Base-by-base conservation (phyloP, 768 basidiomycete genomes). In the Kwoniella heveanensis region DNA sequence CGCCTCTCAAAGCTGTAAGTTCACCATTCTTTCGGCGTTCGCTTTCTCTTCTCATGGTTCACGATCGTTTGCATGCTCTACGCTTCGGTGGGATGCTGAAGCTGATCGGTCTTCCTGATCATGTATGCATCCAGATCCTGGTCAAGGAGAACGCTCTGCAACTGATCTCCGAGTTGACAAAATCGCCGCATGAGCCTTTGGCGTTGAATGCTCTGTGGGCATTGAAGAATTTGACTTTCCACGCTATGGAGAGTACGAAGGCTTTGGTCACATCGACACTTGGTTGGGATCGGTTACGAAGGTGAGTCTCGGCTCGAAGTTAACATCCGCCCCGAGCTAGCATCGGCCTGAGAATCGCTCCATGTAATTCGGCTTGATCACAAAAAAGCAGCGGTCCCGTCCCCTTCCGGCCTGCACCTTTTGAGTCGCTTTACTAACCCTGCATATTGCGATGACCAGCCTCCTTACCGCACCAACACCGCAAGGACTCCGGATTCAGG, bases 141-240 rank as follows among this genome's bases (percentile, higher is more conserved):
- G 10, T 50, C 49, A 10, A 24, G 49, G 21, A 50, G 49, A 50
- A 25, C 49, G 49, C 22, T 17, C 25, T 24, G 25, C 49, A 84
- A 1, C 81, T 89, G 1, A 81, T 94, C 9, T 85, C 88, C 27
- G 82, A 85, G 53, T 80, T 92, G 1, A 77, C 88, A 2, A 77
- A 81, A 26, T 82, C 82, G 8, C 82, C 82, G 0, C 87, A 90
- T 63, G 82, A 84, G 9, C 83, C 83, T 0, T 81, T 92, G 7
- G 82, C 86, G 7, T 76, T 88, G 27, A 91, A 87, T 65, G 86
- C 88, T 0, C 73, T 94, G n/a, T 94, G 92, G 92, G 89, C 88
- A 0, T 79, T 93, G 36, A 92, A 91, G 77, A 96, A 94, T 71
- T 74, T 91, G n/a, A 75, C 91, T 1, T 85, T 85, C 75, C 88